Conservation (phyloP, 192 early-diverging fungal genomes). For the Pilobolus umbonatus region DNA sequence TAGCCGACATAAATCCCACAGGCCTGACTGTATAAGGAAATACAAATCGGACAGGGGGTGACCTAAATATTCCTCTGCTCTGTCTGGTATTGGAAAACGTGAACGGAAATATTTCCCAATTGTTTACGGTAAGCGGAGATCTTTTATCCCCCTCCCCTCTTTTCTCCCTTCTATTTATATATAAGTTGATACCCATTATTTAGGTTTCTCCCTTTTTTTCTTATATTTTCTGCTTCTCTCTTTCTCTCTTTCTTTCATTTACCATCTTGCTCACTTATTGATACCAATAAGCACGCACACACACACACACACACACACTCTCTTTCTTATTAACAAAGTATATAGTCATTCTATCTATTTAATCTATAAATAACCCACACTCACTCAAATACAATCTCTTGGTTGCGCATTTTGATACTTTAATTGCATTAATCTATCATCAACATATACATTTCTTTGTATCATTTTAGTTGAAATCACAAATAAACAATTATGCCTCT, state of each 20-base stretch:
- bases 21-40: too few species aligned
- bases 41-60: slow-evolving; percentile 20
- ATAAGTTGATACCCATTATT: neutral
- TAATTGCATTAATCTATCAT: too few species aligned
- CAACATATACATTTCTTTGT: neutral
- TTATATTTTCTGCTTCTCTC: slow-evolving; percentile 3
- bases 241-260: slow-evolving; percentile 10
- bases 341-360: neutral
- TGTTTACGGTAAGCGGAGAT: slow-evolving; percentile 6
- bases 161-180: slow-evolving; percentile 1
- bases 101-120: neutral
- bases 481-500: slow-evolving; percentile 1
- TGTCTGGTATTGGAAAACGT: slow-evolving; percentile 13
- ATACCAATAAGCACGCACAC: too few species aligned
- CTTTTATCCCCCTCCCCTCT: neutral
- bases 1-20: too few species aligned
- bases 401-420: neutral
- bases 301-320: slow-evolving; percentile 1
- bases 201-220: neutral
- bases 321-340: slow-evolving; percentile 2
- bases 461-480: neutral
- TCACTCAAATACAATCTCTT: neutral
- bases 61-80: slow-evolving; percentile 3
- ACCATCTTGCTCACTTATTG: neutral
- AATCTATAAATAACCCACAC: neutral